Evolutionary conservation across 176 grass and related monocot species (phyloP).

Genomic region (Musa schizocarpa): DNA sequence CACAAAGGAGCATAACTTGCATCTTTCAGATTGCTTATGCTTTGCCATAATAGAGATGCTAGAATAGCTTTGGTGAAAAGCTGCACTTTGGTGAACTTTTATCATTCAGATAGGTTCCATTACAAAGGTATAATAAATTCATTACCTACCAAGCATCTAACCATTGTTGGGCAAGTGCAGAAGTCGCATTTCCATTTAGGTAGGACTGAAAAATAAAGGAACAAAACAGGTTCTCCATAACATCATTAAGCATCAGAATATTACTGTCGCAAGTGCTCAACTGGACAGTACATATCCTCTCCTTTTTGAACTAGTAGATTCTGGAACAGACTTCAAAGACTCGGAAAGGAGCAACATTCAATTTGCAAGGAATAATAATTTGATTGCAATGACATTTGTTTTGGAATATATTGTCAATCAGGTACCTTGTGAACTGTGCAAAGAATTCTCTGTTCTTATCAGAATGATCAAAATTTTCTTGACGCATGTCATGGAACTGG

Average conservation of each 20-base stretch:
- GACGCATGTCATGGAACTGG: neutral
- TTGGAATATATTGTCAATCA: neutral
- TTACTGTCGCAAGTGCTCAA: neutral
- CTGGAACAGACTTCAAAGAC: neutral
- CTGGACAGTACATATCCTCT: neutral
- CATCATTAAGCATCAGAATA: neutral
- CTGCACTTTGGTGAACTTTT: neutral
- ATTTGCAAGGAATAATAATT: neutral
- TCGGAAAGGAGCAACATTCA: neutral
- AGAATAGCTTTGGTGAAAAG: neutral
- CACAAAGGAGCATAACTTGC: neutral
- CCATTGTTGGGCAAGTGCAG: neutral
- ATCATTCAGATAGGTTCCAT: neutral
- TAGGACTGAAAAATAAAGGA: neutral
- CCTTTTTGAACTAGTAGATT: neutral
- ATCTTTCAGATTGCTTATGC: slow-evolving; percentile 8
- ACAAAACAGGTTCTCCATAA: neutral
- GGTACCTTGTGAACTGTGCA: neutral
- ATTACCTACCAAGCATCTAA: neutral
- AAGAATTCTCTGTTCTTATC: neutral
- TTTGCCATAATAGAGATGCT: slow-evolving; percentile 1
- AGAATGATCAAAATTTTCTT: neutral
- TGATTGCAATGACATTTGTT: neutral
- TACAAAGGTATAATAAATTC: neutral
- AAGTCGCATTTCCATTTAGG: neutral